Evolutionary conservation across 2,329 filamentous ascomycete genomes (phyloP).

Genomic region (Epichloe gansuensis): DNA sequence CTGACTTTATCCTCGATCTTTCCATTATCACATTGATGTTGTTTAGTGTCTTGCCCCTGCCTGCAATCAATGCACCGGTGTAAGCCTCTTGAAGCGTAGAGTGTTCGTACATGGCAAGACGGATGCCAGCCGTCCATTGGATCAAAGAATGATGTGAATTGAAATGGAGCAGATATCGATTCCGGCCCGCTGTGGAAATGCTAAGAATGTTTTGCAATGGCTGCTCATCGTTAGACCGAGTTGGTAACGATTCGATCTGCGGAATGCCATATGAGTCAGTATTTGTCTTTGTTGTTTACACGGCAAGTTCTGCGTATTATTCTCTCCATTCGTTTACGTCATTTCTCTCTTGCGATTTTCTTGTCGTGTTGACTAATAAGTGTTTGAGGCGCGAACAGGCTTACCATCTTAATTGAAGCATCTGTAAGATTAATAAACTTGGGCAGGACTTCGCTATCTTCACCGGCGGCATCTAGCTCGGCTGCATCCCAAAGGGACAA

Average conservation of each 20-base stretch:
- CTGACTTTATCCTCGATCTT: constrained; percentile 59
- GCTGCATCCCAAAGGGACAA: constrained; percentile 91
- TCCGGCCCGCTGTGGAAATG: constrained; percentile 88
- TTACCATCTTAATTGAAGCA: constrained; percentile 95
- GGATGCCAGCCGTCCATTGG: constrained; percentile 92
- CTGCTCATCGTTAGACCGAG: constrained; percentile 61
- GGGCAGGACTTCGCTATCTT: constrained; percentile 72
- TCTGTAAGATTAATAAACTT: constrained; percentile 96
- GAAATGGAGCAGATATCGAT: constrained; percentile 91
- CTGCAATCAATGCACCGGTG: constrained; percentile 87
- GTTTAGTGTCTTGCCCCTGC: constrained; percentile 80
- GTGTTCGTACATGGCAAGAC: constrained; percentile 89
- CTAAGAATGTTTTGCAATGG: constrained; percentile 90
- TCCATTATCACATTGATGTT: constrained; percentile 86
- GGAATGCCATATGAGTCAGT: not conserved
- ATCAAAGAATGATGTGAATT: constrained; percentile 86
- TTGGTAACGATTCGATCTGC: constrained; percentile 80
- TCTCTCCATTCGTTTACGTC: not conserved
- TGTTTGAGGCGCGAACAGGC: constrained; percentile 6
- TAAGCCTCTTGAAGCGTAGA: constrained; percentile 90
- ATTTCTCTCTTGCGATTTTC: not conserved
- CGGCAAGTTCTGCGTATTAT: not conserved
- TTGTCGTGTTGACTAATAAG: not conserved
- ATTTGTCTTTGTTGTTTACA: not conserved
- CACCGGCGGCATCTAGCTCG: constrained; percentile 75